Percentiles rank a stretch among this genome's conserved stretches.
Conservation (phyloP, 306 rosid genomes). For the Pachyrhizus erosus region DNA sequence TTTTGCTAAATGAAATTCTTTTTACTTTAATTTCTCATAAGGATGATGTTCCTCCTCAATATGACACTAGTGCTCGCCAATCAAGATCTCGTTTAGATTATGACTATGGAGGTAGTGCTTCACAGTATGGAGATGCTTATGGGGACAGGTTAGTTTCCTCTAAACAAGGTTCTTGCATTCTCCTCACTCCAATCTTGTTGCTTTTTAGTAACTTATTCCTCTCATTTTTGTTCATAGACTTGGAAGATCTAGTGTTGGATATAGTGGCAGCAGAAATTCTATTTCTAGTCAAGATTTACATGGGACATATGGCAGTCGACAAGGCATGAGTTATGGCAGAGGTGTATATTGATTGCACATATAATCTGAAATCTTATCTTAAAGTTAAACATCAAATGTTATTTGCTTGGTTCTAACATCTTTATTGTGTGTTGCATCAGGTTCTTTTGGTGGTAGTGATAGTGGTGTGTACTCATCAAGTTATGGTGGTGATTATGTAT, state of each 20-base stretch:
- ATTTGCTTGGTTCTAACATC: constrained; percentile 19
- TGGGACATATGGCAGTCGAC: constrained; percentile 77
- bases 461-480: constrained; percentile 88
- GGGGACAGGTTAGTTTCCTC: constrained; percentile 71
- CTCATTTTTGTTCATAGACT: constrained; percentile 54
- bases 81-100: constrained; percentile 89
- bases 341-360: constrained; percentile 49
- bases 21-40: constrained; percentile 37
- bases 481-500: constrained; percentile 74
- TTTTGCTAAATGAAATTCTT: not conserved
- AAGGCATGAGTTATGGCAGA: constrained; percentile 64
- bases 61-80: constrained; percentile 78
- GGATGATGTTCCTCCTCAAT: constrained; percentile 86
- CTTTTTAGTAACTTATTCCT: constrained; percentile 25
- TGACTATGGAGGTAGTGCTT: constrained; percentile 75
- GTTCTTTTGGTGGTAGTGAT: constrained; percentile 73
- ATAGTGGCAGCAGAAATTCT: constrained; percentile 75
- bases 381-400: not conserved
- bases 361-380: constrained; percentile 33
- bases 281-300: constrained; percentile 72
- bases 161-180: not conserved
- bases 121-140: constrained; percentile 83
- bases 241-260: constrained; percentile 78
- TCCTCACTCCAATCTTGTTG: not conserved
- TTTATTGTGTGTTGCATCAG: constrained; percentile 50